phyloP scores from a whole-genome alignment of 176 grass and related monocot species.

The Guadua angustifolia region DNA sequence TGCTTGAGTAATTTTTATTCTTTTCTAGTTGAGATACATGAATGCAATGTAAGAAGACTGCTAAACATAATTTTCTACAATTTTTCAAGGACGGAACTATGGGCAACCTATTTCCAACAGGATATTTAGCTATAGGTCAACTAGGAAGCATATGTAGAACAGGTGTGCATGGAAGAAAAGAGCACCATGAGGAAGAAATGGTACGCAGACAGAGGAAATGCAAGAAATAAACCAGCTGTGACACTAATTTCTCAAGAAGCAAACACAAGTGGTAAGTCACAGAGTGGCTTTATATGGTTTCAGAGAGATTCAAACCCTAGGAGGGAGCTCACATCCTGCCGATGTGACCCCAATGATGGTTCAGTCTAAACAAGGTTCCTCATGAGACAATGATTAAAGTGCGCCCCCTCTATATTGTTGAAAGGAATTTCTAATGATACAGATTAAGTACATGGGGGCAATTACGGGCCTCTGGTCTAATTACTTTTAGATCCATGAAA shows the following conservation, averaged over 20 bases:
- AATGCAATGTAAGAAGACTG: background rate
- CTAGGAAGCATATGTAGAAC: background rate
- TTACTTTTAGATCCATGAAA: background rate
- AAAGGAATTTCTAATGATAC: background rate
- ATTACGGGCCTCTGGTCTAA: background rate
- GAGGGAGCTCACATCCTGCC: background rate
- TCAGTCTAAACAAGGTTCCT: background rate
- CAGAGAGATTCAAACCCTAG: constrained; percentile 5
- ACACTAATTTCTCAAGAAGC: background rate
- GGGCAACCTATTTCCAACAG: no score
- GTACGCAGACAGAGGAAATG: background rate
- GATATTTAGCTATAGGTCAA: no score
- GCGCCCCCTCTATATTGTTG: background rate
- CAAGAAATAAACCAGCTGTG: background rate
- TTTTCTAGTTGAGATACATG: constrained; percentile 2
- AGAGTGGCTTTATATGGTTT: background rate
- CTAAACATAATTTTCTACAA: background rate
- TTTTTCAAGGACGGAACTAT: no score
- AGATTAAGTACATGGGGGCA: background rate
- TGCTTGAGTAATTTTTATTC: background rate
- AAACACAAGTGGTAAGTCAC: no score
- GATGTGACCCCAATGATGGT: background rate
- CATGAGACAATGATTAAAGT: background rate
- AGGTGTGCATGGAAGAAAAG: background rate
- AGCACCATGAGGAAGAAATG: background rate